Evolutionary conservation across 345 rosid species (phyloP).

Genomic region (Dovyalis caffra): DNA sequence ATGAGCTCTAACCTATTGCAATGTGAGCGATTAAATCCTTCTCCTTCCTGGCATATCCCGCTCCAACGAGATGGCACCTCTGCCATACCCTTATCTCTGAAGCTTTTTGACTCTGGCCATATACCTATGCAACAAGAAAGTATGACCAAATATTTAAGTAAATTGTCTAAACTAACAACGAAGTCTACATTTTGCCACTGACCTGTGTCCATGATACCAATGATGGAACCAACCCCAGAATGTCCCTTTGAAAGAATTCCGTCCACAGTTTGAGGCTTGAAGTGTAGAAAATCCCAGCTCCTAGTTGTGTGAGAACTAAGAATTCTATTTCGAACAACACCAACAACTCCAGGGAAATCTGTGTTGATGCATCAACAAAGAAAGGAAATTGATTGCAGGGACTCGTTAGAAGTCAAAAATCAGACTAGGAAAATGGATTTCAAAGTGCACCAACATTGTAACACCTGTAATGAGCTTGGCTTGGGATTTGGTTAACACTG

Average conservation of each 20-base stretch:
- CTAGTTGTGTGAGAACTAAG: conserved; percentile 62
- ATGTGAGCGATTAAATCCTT: not conserved
- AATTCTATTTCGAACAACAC: conserved; percentile 53
- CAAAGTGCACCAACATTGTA: not conserved
- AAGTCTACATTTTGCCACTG: not conserved
- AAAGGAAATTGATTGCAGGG: not conserved
- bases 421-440: not conserved
- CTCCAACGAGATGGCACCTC: conserved; percentile 44
- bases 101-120: conserved; percentile 40
- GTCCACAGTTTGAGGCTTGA: conserved; percentile 34
- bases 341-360: conserved; percentile 11
- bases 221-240: conserved; percentile 60
- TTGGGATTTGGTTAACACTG: conserved; percentile 55
- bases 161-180: not conserved
- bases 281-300: conserved; percentile 61
- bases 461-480: conserved; percentile 10
- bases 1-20: not conserved
- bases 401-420: not conserved
- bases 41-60: conserved; percentile 16
- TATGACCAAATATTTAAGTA: not conserved
- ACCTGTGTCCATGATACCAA: conserved; percentile 63
- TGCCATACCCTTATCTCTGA: conserved; percentile 37
- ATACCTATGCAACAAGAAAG: conserved; percentile 17
- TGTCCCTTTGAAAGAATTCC: conserved; percentile 38
- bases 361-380: not conserved